Conservation (phyloP, 306 rosid genomes). For the Prinsepia uniflora region DNA sequence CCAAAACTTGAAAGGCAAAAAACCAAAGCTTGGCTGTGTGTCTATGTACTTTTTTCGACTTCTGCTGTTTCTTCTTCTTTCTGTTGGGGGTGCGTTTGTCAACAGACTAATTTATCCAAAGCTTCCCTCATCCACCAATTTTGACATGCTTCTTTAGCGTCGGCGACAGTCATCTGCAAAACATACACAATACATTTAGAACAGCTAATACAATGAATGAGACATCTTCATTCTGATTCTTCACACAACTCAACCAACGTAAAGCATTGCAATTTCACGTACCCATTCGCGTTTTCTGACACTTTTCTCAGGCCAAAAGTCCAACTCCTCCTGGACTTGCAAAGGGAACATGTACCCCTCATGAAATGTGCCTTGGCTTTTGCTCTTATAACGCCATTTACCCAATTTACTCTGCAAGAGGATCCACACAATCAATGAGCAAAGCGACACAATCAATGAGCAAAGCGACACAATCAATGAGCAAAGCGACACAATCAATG, state of each 20-base stretch:
- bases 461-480: conserved; percentile 1
- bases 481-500: conserved; percentile 12
- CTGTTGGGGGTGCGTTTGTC: conserved; percentile 32
- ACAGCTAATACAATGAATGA: conserved; percentile 1
- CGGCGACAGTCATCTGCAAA: conserved; percentile 64
- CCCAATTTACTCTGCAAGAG: conserved; percentile 59
- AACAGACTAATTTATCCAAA: conserved; percentile 49
- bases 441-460: neutral
- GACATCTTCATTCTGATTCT: neutral
- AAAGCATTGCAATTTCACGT: conserved; percentile 21
- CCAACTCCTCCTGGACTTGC: conserved; percentile 60
- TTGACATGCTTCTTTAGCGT: conserved; percentile 83
- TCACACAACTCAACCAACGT: neutral
- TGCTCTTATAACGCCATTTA: conserved; percentile 72
- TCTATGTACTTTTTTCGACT: conserved; percentile 22
- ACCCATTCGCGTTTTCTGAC: conserved; percentile 72
- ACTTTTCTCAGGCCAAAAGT: conserved; percentile 77
- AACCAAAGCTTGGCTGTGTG: neutral
- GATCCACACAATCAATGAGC: conserved; percentile 26
- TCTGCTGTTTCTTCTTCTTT: conserved; percentile 8
- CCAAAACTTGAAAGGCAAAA: neutral
- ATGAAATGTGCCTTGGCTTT: conserved; percentile 54
- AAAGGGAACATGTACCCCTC: conserved; percentile 78
- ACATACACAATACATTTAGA: conserved; percentile 26
- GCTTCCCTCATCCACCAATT: conserved; percentile 89